phyloP scores from a whole-genome alignment of 768 basidiomycete genomes.

The Lactifluus pinguis region DNA sequence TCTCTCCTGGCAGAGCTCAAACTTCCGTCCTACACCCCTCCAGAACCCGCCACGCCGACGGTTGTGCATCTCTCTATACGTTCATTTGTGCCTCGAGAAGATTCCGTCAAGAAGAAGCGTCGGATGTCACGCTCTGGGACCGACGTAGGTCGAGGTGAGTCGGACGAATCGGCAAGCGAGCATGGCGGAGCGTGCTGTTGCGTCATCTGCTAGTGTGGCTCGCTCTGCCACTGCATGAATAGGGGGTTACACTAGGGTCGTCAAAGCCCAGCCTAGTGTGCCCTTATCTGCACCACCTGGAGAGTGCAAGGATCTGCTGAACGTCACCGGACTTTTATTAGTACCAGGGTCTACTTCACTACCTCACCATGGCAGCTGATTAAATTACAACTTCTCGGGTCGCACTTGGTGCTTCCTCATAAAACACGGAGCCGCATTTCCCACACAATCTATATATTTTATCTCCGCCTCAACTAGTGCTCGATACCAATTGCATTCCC shows the following conservation, averaged over 20 bases:
- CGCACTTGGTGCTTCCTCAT: not conserved
- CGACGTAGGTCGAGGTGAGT: conserved; percentile 1
- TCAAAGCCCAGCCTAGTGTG: not conserved
- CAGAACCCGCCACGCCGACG: conserved; percentile 35
- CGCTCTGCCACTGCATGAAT: not conserved
- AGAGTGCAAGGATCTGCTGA: not conserved
- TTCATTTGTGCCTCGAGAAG: conserved; percentile 41
- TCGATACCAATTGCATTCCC: conserved; percentile 1
- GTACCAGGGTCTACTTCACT: not conserved
- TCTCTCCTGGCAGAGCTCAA: conserved; percentile 23
- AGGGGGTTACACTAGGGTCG: not conserved
- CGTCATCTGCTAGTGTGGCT: conserved; percentile 28
- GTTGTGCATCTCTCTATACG: conserved; percentile 73
- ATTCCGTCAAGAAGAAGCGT: conserved; percentile 48
- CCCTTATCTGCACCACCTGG: not conserved
- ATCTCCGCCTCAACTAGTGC: not conserved
- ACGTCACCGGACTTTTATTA: not conserved
- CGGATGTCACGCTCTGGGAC: conserved; percentile 24
- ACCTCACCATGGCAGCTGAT: not conserved
- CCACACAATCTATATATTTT: not conserved
- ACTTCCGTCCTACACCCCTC: conserved; percentile 25
- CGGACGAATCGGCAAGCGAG: conserved; percentile 11
- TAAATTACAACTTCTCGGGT: not conserved
- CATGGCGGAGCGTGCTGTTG: conserved; percentile 29
- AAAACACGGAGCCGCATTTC: not conserved